A percentile compares a stretch with the other conserved stretches of the same genome.
These are phyloP conservation scores for Spinellus fusiger DNA, from an alignment of 192 early-diverging fungal species.

Conservation along the genomic window DNA sequence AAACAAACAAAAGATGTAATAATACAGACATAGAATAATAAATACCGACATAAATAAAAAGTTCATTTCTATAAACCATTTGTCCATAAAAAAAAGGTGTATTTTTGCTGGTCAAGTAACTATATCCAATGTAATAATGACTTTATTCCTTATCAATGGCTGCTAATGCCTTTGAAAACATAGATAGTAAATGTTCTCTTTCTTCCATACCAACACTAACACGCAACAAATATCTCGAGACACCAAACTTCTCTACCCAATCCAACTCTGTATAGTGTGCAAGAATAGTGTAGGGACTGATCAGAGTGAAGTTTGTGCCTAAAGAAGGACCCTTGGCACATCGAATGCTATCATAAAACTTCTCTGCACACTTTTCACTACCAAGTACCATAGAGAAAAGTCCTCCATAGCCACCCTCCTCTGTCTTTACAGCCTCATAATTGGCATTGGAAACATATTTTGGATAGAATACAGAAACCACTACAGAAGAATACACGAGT, in stretches of 20 bases:
- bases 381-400: constrained; percentile 78
- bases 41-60: too few species aligned
- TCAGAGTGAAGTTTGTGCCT: constrained; percentile 95
- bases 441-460: constrained; percentile 65
- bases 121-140: not conserved
- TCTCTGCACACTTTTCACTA: constrained; percentile 43
- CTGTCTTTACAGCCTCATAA: constrained; percentile 61
- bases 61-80: too few species aligned
- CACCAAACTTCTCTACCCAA: constrained; percentile 83
- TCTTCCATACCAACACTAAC: constrained; percentile 90
- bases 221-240: constrained; percentile 68
- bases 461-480: constrained; percentile 76
- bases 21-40: too few species aligned
- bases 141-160: constrained; percentile 25
- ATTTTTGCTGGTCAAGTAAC: too few species aligned
- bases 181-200: constrained; percentile 53
- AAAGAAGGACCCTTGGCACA: constrained; percentile 92
- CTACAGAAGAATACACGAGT: constrained; percentile 30
- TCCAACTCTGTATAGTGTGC: constrained; percentile 93
- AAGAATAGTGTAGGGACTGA: constrained; percentile 90
- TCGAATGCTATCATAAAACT: constrained; percentile 77
- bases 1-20: too few species aligned
- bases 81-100: too few species aligned
- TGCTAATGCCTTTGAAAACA: constrained; percentile 73
- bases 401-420: constrained; percentile 73